Evolutionary conservation across 1,139 yeast genomes (phyloP).

Genomic region (Pichia sp.): DNA sequence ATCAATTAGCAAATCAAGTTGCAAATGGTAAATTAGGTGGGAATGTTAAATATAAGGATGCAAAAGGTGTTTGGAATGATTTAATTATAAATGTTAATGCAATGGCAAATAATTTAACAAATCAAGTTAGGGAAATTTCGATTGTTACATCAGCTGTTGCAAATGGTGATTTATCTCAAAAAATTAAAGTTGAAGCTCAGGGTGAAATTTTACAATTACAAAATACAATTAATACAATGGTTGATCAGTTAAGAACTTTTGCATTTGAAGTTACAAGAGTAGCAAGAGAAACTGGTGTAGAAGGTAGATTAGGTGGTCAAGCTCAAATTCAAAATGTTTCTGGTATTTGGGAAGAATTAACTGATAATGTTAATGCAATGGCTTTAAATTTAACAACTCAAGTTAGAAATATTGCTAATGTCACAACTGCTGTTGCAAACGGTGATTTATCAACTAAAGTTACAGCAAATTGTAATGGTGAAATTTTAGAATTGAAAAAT

Average conservation of each 20-base stretch:
- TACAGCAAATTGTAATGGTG: conserved; percentile 86
- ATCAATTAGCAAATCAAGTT: conserved; percentile 82
- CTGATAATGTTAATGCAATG: conserved; percentile 89
- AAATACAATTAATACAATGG: conserved; percentile 80
- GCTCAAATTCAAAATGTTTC: conserved; percentile 79
- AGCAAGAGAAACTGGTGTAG: conserved; percentile 86
- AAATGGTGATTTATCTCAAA: conserved; percentile 68
- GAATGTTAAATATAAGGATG: conserved; percentile 60
- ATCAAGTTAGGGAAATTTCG: conserved; percentile 80
- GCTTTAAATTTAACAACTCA: conserved; percentile 82
- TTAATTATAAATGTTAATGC: conserved; percentile 80
- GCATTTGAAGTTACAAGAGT: conserved; percentile 86
- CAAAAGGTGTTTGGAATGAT: conserved; percentile 83
- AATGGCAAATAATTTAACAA: conserved; percentile 81
- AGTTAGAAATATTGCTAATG: conserved; percentile 85
- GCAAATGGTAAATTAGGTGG: conserved; percentile 89
- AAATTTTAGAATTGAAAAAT: conserved; percentile 70
- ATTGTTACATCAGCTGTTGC: conserved; percentile 86
- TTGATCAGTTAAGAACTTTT: conserved; percentile 79
- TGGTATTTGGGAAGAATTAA: conserved; percentile 85
- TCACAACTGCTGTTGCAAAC: conserved; percentile 88
- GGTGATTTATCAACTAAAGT: conserved; percentile 84
- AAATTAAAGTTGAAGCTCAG: conserved; percentile 78
- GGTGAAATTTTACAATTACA: conserved; percentile 76
- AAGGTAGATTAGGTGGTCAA: conserved; percentile 83